Evolutionary conservation across 768 basidiomycete genomes (phyloP).

Genomic region (Russula virescens): DNA sequence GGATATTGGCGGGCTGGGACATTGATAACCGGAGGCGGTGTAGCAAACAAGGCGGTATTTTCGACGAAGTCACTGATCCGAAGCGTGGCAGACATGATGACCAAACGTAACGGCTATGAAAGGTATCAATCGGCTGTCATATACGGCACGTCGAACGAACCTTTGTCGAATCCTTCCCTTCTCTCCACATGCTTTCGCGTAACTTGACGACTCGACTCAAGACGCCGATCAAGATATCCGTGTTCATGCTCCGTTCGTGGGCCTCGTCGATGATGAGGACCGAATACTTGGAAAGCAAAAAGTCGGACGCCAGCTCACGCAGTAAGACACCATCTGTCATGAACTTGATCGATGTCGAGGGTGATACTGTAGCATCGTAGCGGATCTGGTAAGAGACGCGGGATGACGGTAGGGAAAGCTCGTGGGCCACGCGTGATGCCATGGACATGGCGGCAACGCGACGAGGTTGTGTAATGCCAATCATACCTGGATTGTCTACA

Average conservation of each 20-base stretch:
- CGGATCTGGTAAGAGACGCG: conserved; percentile 95
- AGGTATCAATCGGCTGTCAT: background rate
- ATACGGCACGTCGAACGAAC: conserved; percentile 34
- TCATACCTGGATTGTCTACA: conserved; percentile 94
- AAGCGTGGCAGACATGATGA: conserved; percentile 99
- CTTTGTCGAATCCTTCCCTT: conserved; percentile 65
- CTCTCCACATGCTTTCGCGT: conserved; percentile 84
- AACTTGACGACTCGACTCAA: conserved; percentile 90
- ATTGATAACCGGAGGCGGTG: conserved; percentile 86
- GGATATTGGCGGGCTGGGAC: conserved; percentile 90
- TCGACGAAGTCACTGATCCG: conserved; percentile 89
- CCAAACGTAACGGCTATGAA: conserved; percentile 75
- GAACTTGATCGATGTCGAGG: conserved; percentile 92
- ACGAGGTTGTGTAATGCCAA: conserved; percentile 95
- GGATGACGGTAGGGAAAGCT: conserved; percentile 77
- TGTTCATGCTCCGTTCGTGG: conserved; percentile 97
- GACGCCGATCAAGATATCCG: conserved; percentile 94
- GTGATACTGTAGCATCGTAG: conserved; percentile 90
- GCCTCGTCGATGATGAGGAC: conserved; percentile 97
- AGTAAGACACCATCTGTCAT: conserved; percentile 99
- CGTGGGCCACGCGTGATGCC: conserved; percentile 87
- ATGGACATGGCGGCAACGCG: conserved; percentile 97
- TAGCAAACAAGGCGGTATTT: conserved; percentile 73
- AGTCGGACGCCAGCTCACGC: conserved; percentile 87
- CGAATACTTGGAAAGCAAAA: conserved; percentile 89